These are phyloP conservation scores for Prunus padus DNA, from an alignment of 306 rosid species.

Conservation along the genomic window DNA sequence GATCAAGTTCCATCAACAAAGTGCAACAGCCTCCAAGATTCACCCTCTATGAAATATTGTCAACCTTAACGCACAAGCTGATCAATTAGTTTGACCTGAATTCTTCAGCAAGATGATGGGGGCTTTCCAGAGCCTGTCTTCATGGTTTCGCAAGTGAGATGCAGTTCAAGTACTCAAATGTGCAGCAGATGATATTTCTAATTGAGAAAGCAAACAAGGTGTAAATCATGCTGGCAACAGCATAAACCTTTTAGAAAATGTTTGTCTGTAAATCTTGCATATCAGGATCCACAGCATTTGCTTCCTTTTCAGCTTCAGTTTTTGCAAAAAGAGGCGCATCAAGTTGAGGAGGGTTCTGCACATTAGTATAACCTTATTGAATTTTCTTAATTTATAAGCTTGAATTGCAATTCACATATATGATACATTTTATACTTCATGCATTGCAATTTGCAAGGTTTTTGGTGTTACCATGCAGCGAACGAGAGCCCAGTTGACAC, in stretches of 20 bases:
- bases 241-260: slow-evolving; percentile 55
- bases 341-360: slow-evolving; percentile 83
- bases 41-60: not conserved
- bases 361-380: not conserved
- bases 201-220: not conserved
- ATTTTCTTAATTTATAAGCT: not conserved
- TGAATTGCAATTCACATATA: too few species aligned
- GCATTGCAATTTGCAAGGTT: not conserved
- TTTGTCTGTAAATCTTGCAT: slow-evolving; percentile 55
- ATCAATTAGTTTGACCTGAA: not conserved
- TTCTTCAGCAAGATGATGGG: not conserved
- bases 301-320: slow-evolving; percentile 53
- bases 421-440: not conserved
- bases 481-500: slow-evolving; percentile 86
- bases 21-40: not conserved
- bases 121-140: not conserved
- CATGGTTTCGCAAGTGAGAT: not conserved
- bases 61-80: not conserved
- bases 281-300: slow-evolving; percentile 44
- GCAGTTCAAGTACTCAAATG: slow-evolving; percentile 10
- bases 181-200: not conserved
- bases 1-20: slow-evolving; percentile 7
- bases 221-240: not conserved
- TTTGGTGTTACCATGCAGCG: slow-evolving; percentile 70
- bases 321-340: slow-evolving; percentile 53